A percentile compares a stretch with the other conserved stretches of the same genome.
Conservation (phyloP, 2,329 filamentous ascomycete genomes). For the Diaporthe australafricana region DNA sequence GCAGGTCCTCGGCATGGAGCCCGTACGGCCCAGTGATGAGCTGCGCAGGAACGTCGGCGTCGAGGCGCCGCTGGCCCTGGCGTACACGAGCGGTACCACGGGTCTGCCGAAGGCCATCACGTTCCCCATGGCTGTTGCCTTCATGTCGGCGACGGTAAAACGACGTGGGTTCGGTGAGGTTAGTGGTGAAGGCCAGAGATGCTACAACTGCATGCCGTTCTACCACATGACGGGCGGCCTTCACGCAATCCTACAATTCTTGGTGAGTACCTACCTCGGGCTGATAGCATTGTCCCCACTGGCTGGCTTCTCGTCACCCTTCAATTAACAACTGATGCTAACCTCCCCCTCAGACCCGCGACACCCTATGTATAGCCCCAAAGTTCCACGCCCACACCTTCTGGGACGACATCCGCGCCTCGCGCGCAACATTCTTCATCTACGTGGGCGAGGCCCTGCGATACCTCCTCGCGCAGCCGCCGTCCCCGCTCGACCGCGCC, state of each 20-base stretch:
- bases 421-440: constrained; percentile 75
- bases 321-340: neutral
- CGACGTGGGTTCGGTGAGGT: constrained; percentile 15
- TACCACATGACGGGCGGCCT: constrained; percentile 82
- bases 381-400: constrained; percentile 78
- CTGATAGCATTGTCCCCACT: neutral
- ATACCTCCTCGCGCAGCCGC: constrained; percentile 77
- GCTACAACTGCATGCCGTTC: constrained; percentile 81
- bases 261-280: constrained; percentile 53
- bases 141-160: constrained; percentile 43
- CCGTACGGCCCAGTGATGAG: constrained; percentile 64
- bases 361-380: constrained; percentile 71
- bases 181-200: constrained; percentile 62
- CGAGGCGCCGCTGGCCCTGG: constrained; percentile 69
- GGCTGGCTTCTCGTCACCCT: constrained; percentile 39
- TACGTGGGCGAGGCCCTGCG: constrained; percentile 84
- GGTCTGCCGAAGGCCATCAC: constrained; percentile 79
- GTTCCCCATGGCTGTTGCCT: constrained; percentile 63
- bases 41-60: constrained; percentile 63
- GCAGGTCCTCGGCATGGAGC: constrained; percentile 56
- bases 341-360: constrained; percentile 48
- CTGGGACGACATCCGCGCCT: constrained; percentile 78
- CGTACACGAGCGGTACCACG: constrained; percentile 83
- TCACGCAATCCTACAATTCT: constrained; percentile 65
- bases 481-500: constrained; percentile 68